A percentile compares a stretch with the other conserved stretches of the same genome.
Conservation (phyloP, 176 grass and related monocot species). For the Dendrocalamus sinicus region DNA sequence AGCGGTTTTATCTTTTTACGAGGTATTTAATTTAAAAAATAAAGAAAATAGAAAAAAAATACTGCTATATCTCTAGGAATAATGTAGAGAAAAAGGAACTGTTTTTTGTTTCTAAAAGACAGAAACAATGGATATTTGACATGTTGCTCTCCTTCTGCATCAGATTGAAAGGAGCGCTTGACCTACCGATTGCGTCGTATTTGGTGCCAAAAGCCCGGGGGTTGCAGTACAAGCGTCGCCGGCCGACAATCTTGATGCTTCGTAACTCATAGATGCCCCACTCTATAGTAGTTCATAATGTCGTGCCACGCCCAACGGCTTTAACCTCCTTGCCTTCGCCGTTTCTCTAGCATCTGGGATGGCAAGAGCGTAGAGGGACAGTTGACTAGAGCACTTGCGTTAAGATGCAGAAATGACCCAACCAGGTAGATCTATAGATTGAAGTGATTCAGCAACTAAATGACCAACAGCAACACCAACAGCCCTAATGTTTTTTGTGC, state of each 20-base stretch:
- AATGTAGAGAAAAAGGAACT: too few species aligned
- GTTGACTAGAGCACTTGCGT: neutral
- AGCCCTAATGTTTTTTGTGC: too few species aligned
- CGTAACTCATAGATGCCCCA: neutral
- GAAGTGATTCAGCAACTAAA: too few species aligned
- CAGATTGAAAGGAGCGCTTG: neutral
- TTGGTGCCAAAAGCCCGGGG: neutral
- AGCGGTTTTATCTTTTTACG: too few species aligned
- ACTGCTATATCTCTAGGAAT: too few species aligned
- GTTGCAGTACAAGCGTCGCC: neutral
- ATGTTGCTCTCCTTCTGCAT: neutral
- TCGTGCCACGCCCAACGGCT: neutral
- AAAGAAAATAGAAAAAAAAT: too few species aligned
- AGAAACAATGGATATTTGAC: too few species aligned
- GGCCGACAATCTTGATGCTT: slow-evolving; percentile 28
- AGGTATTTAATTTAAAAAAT: too few species aligned
- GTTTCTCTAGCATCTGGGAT: neutral
- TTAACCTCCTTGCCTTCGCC: neutral
- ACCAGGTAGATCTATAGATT: too few species aligned
- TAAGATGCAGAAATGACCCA: neutral
- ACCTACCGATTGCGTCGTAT: neutral
- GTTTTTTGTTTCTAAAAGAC: too few species aligned
- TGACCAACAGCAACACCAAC: too few species aligned
- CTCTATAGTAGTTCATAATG: neutral
- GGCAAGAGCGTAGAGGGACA: neutral